Evolutionary conservation across 1,139 yeast genomes (phyloP).

Genomic region (Schizosaccharomyces versatilis): DNA sequence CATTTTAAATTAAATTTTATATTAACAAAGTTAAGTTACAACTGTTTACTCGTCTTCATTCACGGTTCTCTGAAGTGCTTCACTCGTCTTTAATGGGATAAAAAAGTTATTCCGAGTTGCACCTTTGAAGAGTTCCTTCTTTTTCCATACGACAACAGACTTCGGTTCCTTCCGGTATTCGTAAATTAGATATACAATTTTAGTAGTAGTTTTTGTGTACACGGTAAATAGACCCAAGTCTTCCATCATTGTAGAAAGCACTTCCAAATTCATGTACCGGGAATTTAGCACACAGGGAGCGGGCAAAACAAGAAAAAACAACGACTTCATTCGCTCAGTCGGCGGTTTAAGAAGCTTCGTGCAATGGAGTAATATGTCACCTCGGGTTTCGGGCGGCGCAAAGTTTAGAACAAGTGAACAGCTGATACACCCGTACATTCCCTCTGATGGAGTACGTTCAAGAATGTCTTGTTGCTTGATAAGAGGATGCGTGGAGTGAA

Average conservation of each 20-base stretch:
- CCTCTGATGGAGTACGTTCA: constrained; percentile 29
- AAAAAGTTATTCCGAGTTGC: constrained; percentile 8
- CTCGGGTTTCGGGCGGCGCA: background rate
- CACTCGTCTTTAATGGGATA: background rate
- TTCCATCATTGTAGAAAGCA: constrained; percentile 28
- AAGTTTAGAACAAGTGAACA: background rate
- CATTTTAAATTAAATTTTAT: too few species aligned
- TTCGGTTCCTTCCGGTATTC: constrained; percentile 19
- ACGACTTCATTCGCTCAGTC: background rate
- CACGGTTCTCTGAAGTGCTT: too few species aligned
- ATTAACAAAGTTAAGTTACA: too few species aligned
- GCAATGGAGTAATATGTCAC: background rate
- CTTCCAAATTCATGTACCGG: constrained; percentile 38
- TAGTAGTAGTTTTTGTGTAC: constrained; percentile 37
- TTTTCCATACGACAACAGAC: constrained; percentile 5
- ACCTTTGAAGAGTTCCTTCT: constrained; percentile 6
- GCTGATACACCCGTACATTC: background rate
- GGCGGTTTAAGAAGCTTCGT: background rate
- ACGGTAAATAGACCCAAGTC: constrained; percentile 35
- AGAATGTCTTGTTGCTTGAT: constrained; percentile 67
- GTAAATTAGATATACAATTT: constrained; percentile 60
- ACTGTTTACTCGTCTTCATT: too few species aligned
- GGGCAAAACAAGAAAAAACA: constrained; percentile 63
- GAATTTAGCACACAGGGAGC: constrained; percentile 69
- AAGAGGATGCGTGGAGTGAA: constrained; percentile 53